Base-by-base conservation (phyloP, 208 protist species). In the Wallacemonas sp. region DNA sequence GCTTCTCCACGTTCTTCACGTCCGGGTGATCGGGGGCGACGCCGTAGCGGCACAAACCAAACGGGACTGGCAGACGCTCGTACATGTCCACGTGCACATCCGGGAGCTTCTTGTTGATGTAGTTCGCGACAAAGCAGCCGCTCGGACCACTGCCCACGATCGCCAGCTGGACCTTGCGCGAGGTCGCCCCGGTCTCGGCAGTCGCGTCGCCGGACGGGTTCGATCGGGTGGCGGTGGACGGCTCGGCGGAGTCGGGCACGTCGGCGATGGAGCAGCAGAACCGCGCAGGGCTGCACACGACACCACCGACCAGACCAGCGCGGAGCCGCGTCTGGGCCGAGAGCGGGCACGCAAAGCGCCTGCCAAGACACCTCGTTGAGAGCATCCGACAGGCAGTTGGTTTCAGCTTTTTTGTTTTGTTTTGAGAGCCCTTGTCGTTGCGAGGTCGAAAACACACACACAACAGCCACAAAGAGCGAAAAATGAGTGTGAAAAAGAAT, bases 21-120 rank as follows among this genome's bases (percentile, higher is more conserved):
- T 99, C 97, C 1, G 91, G 97, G 74, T 99, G 98, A 73, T 99
- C 98, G 0, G 98, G 98, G 4, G 97, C 95, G 12, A 99, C 97
- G 36, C 98, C 98, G 81, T 97, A 99, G 57, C 98, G 91, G 41
- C 95, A 97, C 12, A 99, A 74, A n/a, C 98, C 98, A 65, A 95
- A 99, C 0, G 98, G 97, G 44, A 98, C 93, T 0, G 97, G 97
- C 29, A 99, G 77, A 7, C 88, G 72, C 72, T 99, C 97, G 59
- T 92, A 94, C 11, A 99, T 84, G 67, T 97, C 93, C 5, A 98
- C 88, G 66, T 97, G 88, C 31, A 95, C 44, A 28, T 86, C 61
- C 0, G 67, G 67, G 44, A 84, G 65, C 59, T 80, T 79, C 74
- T 95, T 91, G n/a, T 89, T 86, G 28, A 98, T 82, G 26, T 92